These are phyloP conservation scores for Mikania micrantha DNA, from an alignment of 129 eudicot genomes.

Conservation along the genomic window DNA sequence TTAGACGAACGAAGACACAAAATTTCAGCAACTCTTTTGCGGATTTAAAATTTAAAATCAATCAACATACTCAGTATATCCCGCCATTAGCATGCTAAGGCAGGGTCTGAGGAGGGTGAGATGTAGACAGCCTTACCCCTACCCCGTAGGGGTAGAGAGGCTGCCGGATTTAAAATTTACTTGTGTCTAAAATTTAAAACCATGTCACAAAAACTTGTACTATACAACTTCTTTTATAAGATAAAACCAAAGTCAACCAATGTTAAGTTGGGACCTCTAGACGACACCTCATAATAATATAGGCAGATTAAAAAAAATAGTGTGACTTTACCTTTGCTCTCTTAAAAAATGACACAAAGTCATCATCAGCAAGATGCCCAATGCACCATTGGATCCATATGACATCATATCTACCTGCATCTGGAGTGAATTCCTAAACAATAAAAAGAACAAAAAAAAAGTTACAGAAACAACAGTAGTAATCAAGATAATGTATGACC, in stretches of 20 bases:
- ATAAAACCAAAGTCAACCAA: neutral
- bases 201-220: neutral
- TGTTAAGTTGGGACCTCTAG: neutral
- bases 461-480: neutral
- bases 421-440: conserved; percentile 88
- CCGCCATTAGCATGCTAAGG: no score
- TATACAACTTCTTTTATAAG: neutral
- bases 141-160: no score
- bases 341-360: conserved; percentile 70
- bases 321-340: conserved; percentile 70
- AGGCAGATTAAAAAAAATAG: neutral
- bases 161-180: no score
- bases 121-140: no score
- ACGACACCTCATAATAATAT: neutral
- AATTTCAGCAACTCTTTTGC: neutral
- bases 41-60: neutral
- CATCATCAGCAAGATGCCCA: conserved; percentile 98
- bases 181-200: neutral
- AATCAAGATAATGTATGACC: neutral
- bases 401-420: conserved; percentile 70
- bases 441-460: no score
- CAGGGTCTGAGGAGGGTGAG: no score
- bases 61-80: no score
- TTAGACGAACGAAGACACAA: neutral
- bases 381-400: conserved; percentile 99